These are phyloP conservation scores for Boletus pseudo-olivaceus DNA, from an alignment of 768 basidiomycete species.

Conservation along the genomic window DNA sequence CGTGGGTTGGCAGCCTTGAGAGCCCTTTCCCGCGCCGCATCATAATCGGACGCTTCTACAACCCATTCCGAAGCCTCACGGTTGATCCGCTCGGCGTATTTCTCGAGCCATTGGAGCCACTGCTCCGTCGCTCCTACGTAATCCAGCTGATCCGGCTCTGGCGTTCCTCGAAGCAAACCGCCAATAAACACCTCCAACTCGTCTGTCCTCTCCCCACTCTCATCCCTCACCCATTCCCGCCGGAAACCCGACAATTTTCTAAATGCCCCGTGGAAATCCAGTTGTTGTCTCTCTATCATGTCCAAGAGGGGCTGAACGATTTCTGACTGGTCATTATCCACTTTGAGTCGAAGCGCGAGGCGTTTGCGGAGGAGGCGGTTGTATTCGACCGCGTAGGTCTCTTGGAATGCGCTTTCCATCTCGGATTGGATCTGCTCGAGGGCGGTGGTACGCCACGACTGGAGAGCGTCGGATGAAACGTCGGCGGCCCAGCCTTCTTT, in stretches of 20 bases:
- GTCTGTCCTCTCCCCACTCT: constrained; percentile 2
- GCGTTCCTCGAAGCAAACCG: constrained; percentile 43
- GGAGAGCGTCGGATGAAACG: constrained; percentile 48
- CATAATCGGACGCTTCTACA: constrained; percentile 34
- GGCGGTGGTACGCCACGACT: constrained; percentile 60
- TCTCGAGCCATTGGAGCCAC: constrained; percentile 62
- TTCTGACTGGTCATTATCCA: constrained; percentile 53
- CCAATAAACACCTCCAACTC: constrained; percentile 41
- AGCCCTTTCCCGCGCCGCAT: constrained; percentile 45
- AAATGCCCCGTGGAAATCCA: constrained; percentile 92
- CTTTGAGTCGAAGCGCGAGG: constrained; percentile 64
- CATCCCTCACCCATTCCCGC: constrained; percentile 31
- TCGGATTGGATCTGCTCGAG: constrained; percentile 52
- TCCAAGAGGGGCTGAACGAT: constrained; percentile 69
- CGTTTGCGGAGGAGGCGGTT: constrained; percentile 72
- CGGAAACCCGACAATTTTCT: constrained; percentile 65
- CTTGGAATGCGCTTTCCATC: constrained; percentile 57
- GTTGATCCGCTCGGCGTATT: constrained; percentile 57
- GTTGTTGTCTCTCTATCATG: constrained; percentile 62
- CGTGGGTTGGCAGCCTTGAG: constrained; percentile 74
- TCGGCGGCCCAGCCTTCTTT: constrained; percentile 62
- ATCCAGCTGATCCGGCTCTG: constrained; percentile 45
- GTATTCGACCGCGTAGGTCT: constrained; percentile 62
- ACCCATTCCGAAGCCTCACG: constrained; percentile 49
- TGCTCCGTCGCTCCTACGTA: constrained; percentile 43